These are phyloP conservation scores for Parietaria judaica DNA, from an alignment of 306 rosid genomes.

Conservation along the genomic window DNA sequence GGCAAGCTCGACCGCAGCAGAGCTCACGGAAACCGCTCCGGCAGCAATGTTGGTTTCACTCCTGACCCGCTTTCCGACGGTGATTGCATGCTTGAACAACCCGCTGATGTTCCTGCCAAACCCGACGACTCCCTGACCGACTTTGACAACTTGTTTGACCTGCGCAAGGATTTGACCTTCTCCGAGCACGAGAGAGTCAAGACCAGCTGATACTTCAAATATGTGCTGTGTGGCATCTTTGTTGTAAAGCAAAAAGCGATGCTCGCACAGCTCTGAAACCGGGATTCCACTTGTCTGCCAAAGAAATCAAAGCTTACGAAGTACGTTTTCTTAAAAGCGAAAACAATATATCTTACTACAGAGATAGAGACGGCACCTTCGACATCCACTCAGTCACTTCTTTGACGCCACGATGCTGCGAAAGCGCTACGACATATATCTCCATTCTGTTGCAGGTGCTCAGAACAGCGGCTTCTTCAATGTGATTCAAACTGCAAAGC, in stretches of 20 bases:
- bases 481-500: conserved; percentile 81
- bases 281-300: conserved; percentile 91
- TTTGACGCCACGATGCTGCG: conserved; percentile 98
- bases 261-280: conserved; percentile 71
- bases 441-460: conserved; percentile 99
- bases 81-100: conserved; percentile 91
- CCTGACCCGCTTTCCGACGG: conserved; percentile 97
- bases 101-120: conserved; percentile 96
- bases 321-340: neutral
- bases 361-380: conserved; percentile 38
- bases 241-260: conserved; percentile 77
- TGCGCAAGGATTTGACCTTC: conserved; percentile 99
- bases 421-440: conserved; percentile 91
- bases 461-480: conserved; percentile 97
- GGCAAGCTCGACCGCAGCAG: conserved; percentile 95
- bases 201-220: conserved; percentile 95
- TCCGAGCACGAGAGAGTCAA: conserved; percentile 96
- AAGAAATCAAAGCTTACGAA: conserved; percentile 6
- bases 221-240: conserved; percentile 86
- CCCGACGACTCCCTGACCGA: conserved; percentile 91
- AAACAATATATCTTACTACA: neutral
- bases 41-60: conserved; percentile 93
- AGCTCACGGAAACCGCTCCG: conserved; percentile 98
- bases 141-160: conserved; percentile 97
- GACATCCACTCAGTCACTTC: conserved; percentile 99